These are phyloP conservation scores for Cytospora leucostoma DNA, from an alignment of 2,329 filamentous ascomycete species.

Conservation along the genomic window DNA sequence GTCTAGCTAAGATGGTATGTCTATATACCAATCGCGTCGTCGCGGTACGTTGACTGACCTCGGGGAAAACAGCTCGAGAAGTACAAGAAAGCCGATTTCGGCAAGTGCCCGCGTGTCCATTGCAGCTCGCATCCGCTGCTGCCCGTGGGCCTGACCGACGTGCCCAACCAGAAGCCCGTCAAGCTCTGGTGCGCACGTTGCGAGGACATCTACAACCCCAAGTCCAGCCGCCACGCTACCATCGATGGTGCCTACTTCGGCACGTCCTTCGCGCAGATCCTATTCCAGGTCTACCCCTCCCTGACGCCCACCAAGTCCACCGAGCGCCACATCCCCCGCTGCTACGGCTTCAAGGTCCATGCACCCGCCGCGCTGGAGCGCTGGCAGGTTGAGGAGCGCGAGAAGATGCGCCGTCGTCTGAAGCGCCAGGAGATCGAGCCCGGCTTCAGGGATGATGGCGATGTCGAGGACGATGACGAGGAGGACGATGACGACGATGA, in stretches of 20 bases:
- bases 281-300: conserved; percentile 96
- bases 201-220: conserved; percentile 98
- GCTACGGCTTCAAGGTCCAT: conserved; percentile 96
- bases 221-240: conserved; percentile 89
- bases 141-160: conserved; percentile 90
- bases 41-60: not conserved
- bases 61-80: conserved; percentile 81
- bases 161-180: conserved; percentile 83
- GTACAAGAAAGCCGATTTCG: conserved; percentile 97
- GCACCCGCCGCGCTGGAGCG: conserved; percentile 82
- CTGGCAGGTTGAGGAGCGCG: conserved; percentile 83
- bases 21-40: not conserved
- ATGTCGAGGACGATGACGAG: conserved; percentile 62
- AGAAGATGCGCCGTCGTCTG: conserved; percentile 79
- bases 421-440: conserved; percentile 72
- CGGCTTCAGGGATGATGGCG: conserved; percentile 73
- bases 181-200: conserved; percentile 97
- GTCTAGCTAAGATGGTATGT: conserved; percentile 91
- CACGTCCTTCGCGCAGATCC: conserved; percentile 96
- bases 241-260: conserved; percentile 99
- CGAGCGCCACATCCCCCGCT: conserved; percentile 82
- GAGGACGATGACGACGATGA: conserved; percentile 61
- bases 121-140: conserved; percentile 92
- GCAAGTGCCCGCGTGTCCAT: conserved; percentile 95
- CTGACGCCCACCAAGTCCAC: conserved; percentile 84